These are phyloP conservation scores for Beauveria brongniartii DNA, from an alignment of 2,329 filamentous ascomycete genomes.

Conservation along the genomic window DNA sequence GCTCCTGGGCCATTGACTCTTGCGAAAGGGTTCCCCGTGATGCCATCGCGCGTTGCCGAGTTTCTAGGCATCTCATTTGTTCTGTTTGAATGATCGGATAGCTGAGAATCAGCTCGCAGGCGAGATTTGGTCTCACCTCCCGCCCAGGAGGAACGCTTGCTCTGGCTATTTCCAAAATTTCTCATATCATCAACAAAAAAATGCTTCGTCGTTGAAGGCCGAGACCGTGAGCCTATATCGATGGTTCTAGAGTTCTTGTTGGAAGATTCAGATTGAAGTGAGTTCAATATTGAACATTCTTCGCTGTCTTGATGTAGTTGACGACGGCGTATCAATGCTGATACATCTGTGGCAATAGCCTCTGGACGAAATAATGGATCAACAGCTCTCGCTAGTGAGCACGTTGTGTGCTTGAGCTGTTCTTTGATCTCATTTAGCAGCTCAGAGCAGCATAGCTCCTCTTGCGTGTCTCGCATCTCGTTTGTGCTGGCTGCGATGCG, in stretches of 20 bases:
- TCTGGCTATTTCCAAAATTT: neutral
- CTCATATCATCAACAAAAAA: neutral
- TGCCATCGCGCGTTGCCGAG: constrained; percentile 36
- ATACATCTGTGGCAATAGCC: constrained; percentile 5
- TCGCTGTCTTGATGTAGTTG: neutral
- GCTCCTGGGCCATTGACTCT: constrained; percentile 33
- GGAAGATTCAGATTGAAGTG: neutral
- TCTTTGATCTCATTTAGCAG: neutral
- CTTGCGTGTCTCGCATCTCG: neutral
- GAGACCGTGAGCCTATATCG: neutral
- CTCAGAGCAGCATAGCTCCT: constrained; percentile 1
- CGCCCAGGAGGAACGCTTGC: neutral
- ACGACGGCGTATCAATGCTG: neutral
- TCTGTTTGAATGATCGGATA: constrained; percentile 16
- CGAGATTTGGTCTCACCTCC: neutral
- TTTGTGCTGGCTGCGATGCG: neutral
- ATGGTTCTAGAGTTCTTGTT: neutral
- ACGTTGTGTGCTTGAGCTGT: neutral
- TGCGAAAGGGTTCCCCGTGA: constrained; percentile 47
- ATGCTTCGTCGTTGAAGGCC: neutral
- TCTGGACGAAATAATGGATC: neutral
- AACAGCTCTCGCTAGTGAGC: constrained; percentile 2
- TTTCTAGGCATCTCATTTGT: constrained; percentile 13
- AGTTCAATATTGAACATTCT: neutral
- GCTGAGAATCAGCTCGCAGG: constrained; percentile 7